Evolutionary conservation across 805 yeast genomes (phyloP).

Genomic region (Ogataea pilisensis): DNA sequence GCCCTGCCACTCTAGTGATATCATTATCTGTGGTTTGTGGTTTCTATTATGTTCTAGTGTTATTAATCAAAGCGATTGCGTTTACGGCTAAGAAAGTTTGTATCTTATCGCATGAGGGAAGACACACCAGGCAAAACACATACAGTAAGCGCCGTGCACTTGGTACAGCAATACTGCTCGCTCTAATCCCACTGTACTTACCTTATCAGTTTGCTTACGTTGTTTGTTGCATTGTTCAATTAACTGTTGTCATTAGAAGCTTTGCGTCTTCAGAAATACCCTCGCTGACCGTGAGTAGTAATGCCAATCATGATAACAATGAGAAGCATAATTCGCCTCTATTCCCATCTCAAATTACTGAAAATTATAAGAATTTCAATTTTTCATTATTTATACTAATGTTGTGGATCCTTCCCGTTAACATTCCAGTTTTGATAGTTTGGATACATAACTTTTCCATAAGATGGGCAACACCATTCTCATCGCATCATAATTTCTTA

Average conservation of each 20-base stretch:
- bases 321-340: neutral
- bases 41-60: constrained; percentile 31
- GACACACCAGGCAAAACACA: constrained; percentile 1
- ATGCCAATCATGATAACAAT: neutral
- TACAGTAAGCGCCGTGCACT: constrained; percentile 26
- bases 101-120: constrained; percentile 1
- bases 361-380: constrained; percentile 52
- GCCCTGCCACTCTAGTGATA: constrained; percentile 49
- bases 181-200: constrained; percentile 53
- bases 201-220: constrained; percentile 81
- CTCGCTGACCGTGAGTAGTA: neutral
- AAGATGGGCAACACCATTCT: constrained; percentile 78
- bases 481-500: constrained; percentile 79
- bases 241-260: constrained; percentile 43
- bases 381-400: constrained; percentile 60
- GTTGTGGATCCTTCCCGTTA: constrained; percentile 77
- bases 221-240: constrained; percentile 56
- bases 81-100: constrained; percentile 13
- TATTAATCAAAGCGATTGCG: constrained; percentile 25
- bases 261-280: constrained; percentile 1
- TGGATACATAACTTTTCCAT: constrained; percentile 76
- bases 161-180: constrained; percentile 36
- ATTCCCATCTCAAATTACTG: constrained; percentile 6
- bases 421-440: constrained; percentile 72
- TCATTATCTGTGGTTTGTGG: constrained; percentile 41